phyloP scores from a whole-genome alignment of 2,329 filamentous ascomycete species.

The Nemania sp. region DNA sequence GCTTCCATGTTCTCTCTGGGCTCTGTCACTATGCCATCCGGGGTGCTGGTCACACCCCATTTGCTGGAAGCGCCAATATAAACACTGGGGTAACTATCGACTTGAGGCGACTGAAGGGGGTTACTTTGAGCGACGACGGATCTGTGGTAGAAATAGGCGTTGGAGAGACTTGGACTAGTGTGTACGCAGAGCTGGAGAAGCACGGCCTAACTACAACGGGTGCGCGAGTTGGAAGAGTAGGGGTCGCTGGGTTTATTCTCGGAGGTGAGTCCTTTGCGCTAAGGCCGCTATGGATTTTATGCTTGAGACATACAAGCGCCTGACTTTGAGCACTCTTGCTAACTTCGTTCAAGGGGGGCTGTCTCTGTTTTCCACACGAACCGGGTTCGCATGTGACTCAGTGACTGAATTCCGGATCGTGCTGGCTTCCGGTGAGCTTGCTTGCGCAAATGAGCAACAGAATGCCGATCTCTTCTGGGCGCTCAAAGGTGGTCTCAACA shows the following conservation, averaged over 20 bases:
- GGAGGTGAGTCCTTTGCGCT: slow-evolving; percentile 12
- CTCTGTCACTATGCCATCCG: slow-evolving; percentile 23
- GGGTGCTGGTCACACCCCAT: slow-evolving; percentile 23
- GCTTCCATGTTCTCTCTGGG: slow-evolving; percentile 20
- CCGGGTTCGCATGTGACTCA: slow-evolving; percentile 29
- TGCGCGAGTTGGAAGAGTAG: slow-evolving; percentile 20
- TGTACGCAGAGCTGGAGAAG: slow-evolving; percentile 24
- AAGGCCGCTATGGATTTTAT: neutral
- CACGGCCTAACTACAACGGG: slow-evolving; percentile 22
- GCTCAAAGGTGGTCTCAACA: slow-evolving; percentile 29
- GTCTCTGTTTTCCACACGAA: slow-evolving; percentile 17
- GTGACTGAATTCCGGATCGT: slow-evolving; percentile 28
- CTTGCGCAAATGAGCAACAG: slow-evolving; percentile 20
- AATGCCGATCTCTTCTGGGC: slow-evolving; percentile 27
- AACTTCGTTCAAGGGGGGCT: slow-evolving; percentile 5
- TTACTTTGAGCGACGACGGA: slow-evolving; percentile 20
- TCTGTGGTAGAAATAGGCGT: slow-evolving; percentile 19
- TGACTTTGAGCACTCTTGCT: neutral
- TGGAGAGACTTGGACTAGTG: slow-evolving; percentile 24
- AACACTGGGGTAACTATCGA: slow-evolving; percentile 29
- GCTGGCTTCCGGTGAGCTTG: slow-evolving; percentile 20
- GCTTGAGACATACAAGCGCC: neutral
- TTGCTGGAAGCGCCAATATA: slow-evolving; percentile 26
- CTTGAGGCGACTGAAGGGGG: slow-evolving; percentile 22
- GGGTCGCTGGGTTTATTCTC: slow-evolving; percentile 21